Conservation (phyloP, 2,329 filamentous ascomycete species). For the Fusarium sp. region DNA sequence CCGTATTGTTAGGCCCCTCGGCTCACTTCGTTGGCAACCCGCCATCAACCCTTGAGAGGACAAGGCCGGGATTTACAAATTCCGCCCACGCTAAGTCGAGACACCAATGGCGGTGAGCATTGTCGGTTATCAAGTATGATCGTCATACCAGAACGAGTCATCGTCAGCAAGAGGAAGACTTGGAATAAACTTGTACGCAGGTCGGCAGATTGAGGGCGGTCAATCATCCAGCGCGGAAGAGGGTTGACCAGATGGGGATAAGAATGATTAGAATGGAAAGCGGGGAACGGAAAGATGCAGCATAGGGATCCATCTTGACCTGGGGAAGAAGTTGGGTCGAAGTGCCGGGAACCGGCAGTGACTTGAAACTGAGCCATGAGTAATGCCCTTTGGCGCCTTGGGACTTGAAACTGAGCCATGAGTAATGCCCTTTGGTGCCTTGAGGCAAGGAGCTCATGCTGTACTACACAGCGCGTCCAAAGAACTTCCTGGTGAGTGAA, state of each 20-base stretch:
- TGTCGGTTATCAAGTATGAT: background rate
- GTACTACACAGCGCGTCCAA: conserved; percentile 11
- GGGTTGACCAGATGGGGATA: conserved; percentile 4
- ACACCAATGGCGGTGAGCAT: conserved; percentile 23
- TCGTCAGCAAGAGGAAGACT: background rate
- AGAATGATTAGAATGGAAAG: conserved; percentile 2
- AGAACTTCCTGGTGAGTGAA: conserved; percentile 1
- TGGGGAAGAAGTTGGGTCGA: conserved; percentile 9
- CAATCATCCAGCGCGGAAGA: conserved; percentile 2
- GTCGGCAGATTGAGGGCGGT: conserved; percentile 1
- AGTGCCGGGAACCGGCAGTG: conserved; percentile 23
- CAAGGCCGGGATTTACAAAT: conserved; percentile 1
- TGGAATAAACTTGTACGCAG: background rate
- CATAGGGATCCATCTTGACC: conserved; percentile 5
- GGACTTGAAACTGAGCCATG: conserved; percentile 9
- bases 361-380: conserved; percentile 8
- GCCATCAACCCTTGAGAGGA: conserved; percentile 6
- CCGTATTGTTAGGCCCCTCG: conserved; percentile 9
- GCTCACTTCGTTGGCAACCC: conserved; percentile 23
- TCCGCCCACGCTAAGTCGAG: background rate
- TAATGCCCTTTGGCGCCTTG: background rate
- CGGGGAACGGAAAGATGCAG: conserved; percentile 9
- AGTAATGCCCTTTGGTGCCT: background rate
- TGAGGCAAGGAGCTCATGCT: background rate
- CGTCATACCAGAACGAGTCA: conserved; percentile 1